Evolutionary conservation across 2,329 filamentous ascomycete species (phyloP), one percentile per base, ranked within the genome.

Genomic region (Phyllosticta citriasiana): DNA sequence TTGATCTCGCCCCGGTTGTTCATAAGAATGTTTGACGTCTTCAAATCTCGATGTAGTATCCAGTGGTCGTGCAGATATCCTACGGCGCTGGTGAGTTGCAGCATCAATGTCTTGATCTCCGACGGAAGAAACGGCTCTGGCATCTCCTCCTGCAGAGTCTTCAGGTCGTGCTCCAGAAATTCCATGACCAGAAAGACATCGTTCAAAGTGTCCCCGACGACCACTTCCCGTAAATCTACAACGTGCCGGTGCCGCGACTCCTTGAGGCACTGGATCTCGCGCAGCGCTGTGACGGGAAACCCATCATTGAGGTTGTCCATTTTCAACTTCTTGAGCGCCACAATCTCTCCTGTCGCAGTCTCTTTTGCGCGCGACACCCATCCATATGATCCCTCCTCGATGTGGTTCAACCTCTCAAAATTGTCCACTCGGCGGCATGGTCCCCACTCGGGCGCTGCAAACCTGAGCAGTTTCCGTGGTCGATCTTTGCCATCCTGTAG

Each of bases 321-420:
- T 80, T 99, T 99, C 61, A 97, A 81, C 71, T 91, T 88, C 80
- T 99, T 99, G 65, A 99, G 79, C 14, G 94, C 94, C 22, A 97
- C 92, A 6, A 99, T 82, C 62, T 87, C 83, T 35, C 89, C 88
- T 0, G 89, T 93, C 3, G 79, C 77, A 33, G 82, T 79, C 68
- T 95, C 88, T 64, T 82, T 86, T 12, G 91, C 94, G 62, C 94
- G 83, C 60, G 92, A 92, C 4, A 99, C 94, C 83, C 87, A 93
- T 54, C 94, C 94, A 74, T 99, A 99, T 8, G 91, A 91, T 40
- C 94, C 94, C 77, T 99, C 94, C 74, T 97, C 94, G 69, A 99
- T 99, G 72, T 94, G 89, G 74, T 99, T 99, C 62, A 99, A 80
- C 67, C 89, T 88, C 69, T 97, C 89, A 76, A 92, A 99, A 70